Base-by-base conservation (phyloP, 805 yeast species). In the Yarrowia alimentaria region DNA sequence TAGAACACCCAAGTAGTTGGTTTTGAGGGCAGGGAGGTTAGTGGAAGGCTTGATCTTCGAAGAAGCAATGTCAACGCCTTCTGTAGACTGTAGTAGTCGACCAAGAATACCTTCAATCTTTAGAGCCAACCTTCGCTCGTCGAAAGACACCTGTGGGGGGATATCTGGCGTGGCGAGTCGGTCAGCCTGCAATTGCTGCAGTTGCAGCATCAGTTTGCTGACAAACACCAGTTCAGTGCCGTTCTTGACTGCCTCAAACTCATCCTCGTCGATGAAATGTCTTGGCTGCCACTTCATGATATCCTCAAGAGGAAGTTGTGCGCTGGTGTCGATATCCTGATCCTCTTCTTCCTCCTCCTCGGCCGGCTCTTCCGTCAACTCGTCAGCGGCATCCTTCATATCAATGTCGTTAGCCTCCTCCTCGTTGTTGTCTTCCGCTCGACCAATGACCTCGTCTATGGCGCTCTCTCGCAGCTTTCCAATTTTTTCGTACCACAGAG, bases 1-100 rank as follows among this genome's bases (percentile, higher is more conserved):
- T 60, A 90, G 72, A 1, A 83, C 75, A 38, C 97, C 97, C 28
- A 77, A 68, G 61, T 86, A 89, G 57, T 82, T 86, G 18, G 81
- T 77, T 61, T 80, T 80, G 52, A 85, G 72, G 0, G 85, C 81
- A 0, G 96, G 95, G 38, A 90, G 63, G 21, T 63, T 53, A 12
- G 60, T 42, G n/a, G 66, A 60, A 4, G 56, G 53, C 24, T 52
- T 42, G 30, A 64, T 43, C 21, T 21, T 30, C 28, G 35, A 31
- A 22, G 20, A 21, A 10, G 50, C 37, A 31, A 24, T 16, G 14
- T 43, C 37, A 13, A 47, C 25, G 13, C 33, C 33, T n/a, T 25
- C 32, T 13, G 51, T 7, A 11, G 51, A 55, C 17, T 61, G 54
- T 58, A 73, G 53, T 51, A 78, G 68, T 34, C 77, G 71, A 11